A percentile compares a stretch with the other conserved stretches of the same genome.
phyloP scores from a whole-genome alignment of 1,284 basidiomycete species.

The Wolfiporia cocos region DNA sequence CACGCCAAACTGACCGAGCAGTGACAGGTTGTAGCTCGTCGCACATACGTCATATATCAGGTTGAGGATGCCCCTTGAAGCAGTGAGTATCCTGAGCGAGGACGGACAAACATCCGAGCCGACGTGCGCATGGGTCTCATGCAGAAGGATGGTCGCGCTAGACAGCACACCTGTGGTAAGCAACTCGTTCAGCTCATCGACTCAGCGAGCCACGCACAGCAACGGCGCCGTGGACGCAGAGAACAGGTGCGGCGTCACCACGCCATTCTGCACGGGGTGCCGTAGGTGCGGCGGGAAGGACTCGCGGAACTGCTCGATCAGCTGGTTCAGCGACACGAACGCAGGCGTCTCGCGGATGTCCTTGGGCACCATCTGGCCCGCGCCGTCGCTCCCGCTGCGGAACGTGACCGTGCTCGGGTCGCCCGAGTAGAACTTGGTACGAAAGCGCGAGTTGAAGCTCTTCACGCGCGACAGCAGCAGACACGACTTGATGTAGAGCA shows the following conservation, averaged over 20 bases:
- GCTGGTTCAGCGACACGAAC: conserved; percentile 59
- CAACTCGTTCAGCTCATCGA: too few species aligned
- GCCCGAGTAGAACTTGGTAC: conserved; percentile 49
- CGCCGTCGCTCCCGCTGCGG: conserved; percentile 8
- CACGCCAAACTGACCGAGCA: conserved; percentile 55
- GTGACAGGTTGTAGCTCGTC: conserved; percentile 63
- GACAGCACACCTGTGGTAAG: too few species aligned
- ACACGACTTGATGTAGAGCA: conserved; percentile 61
- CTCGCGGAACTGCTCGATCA: conserved; percentile 47
- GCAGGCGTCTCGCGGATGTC: conserved; percentile 55
- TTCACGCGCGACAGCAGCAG: conserved; percentile 67
- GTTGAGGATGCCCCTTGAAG: conserved; percentile 59
- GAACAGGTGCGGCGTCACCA: conserved; percentile 63
- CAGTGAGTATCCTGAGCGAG: conserved; percentile 56
- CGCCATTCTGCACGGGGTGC: conserved; percentile 42
- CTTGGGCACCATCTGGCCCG: conserved; percentile 20
- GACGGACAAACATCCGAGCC: conserved; percentile 52
- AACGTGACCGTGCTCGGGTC: conserved; percentile 28
- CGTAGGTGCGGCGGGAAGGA: conserved; percentile 54
- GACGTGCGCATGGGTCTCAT: conserved; percentile 67
- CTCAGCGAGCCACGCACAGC: conserved; percentile 51
- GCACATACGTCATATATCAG: conserved; percentile 61
- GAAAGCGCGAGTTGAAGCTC: conserved; percentile 62
- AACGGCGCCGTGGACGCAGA: conserved; percentile 55
- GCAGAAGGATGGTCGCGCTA: conserved; percentile 58